phyloP scores from a whole-genome alignment of 176 grass and related monocot species.

The Musa acuminata region DNA sequence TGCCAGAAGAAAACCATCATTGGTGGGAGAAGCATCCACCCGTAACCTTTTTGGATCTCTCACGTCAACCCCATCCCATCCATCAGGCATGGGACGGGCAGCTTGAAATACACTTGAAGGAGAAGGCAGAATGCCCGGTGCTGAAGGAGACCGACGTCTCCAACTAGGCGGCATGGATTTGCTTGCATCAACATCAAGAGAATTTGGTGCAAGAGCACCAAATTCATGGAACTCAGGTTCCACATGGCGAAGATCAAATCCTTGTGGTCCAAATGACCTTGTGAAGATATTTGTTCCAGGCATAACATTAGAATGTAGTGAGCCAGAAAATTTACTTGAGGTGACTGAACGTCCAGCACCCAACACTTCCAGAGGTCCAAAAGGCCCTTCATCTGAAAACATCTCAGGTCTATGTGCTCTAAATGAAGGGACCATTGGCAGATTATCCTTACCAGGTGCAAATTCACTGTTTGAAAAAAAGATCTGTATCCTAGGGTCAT shows the following conservation, averaged over 20 bases:
- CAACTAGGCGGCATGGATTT: constrained; percentile 7
- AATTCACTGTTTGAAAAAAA: constrained; percentile 63
- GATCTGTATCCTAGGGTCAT: constrained; percentile 72
- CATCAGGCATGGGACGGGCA: constrained; percentile 22
- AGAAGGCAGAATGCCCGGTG: constrained; percentile 46
- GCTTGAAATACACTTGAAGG: constrained; percentile 16
- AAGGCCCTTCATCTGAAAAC: constrained; percentile 34
- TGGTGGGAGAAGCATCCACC: constrained; percentile 17
- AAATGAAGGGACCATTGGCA: constrained; percentile 22
- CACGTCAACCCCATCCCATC: constrained; percentile 34
- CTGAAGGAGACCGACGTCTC: constrained; percentile 12
- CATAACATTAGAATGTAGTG: not conserved
- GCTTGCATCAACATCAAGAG: constrained; percentile 2
- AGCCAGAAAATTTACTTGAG: constrained; percentile 6
- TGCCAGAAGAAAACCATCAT: constrained; percentile 23
- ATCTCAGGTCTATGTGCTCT: constrained; percentile 31
- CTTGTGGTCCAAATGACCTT: constrained; percentile 28
- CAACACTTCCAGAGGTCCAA: constrained; percentile 26
- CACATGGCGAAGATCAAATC: constrained; percentile 33
- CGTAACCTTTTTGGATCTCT: constrained; percentile 27
- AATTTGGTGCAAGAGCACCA: constrained; percentile 17
- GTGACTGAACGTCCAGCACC: constrained; percentile 13
- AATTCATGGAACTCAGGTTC: constrained; percentile 33
- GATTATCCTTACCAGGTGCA: constrained; percentile 32
- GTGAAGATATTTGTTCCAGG: constrained; percentile 15